Evolutionary conservation across 108 stramenopile genomes (phyloP).

Genomic region (Skeletonema costatum): DNA sequence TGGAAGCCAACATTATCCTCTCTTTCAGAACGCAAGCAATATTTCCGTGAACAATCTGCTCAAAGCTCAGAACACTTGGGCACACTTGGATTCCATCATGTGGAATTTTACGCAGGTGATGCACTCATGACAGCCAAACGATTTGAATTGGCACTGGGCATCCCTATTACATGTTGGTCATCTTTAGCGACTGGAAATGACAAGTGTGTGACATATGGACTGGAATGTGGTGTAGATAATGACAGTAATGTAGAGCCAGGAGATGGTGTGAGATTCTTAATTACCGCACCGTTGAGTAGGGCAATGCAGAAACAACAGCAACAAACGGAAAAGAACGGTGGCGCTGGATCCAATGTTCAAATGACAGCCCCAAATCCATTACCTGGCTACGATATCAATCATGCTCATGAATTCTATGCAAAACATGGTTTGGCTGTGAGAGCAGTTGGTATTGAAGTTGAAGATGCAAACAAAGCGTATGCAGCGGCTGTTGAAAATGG

Average conservation of each 20-base stretch:
- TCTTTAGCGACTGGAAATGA: slow-evolving; percentile 63
- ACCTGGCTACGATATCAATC: slow-evolving; percentile 39
- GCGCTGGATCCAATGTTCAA: slow-evolving; percentile 14
- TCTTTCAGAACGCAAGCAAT: slow-evolving; percentile 28
- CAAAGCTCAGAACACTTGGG: slow-evolving; percentile 47
- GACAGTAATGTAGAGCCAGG: slow-evolving; percentile 13
- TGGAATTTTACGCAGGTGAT: slow-evolving; percentile 70
- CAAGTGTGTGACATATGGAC: slow-evolving; percentile 58
- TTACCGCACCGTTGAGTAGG: slow-evolving; percentile 39
- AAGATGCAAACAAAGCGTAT: slow-evolving; percentile 48
- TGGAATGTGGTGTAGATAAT: slow-evolving; percentile 43
- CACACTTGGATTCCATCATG: slow-evolving; percentile 62
- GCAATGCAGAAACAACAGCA: neutral
- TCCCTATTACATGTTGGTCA: slow-evolving; percentile 58
- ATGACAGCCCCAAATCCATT: slow-evolving; percentile 51
- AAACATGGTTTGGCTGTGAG: slow-evolving; percentile 64
- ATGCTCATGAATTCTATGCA: slow-evolving; percentile 53
- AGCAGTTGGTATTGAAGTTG: slow-evolving; percentile 55
- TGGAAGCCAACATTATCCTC: slow-evolving; percentile 29
- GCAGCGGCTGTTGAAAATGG: slow-evolving; percentile 49
- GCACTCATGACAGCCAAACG: slow-evolving; percentile 50
- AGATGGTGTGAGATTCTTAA: slow-evolving; percentile 37
- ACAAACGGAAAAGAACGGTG: neutral
- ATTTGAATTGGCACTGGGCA: slow-evolving; percentile 53
- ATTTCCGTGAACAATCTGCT: slow-evolving; percentile 8